Conservation (phyloP, 192 early-diverging fungal genomes). For the Backusella mclennaniae region DNA sequence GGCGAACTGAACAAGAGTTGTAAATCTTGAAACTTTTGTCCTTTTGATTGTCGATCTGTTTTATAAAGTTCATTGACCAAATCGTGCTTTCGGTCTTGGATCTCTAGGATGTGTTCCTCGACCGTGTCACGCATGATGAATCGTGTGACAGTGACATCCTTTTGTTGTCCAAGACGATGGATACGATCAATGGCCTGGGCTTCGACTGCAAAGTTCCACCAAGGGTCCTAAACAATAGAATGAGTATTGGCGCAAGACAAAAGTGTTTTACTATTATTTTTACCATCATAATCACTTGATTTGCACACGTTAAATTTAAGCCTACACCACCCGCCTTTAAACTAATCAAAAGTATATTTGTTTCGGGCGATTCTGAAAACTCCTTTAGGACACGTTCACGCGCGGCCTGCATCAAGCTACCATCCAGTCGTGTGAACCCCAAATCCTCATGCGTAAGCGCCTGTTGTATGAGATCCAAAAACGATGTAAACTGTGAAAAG, state of each 20-base stretch:
- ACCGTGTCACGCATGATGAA: conserved; percentile 43
- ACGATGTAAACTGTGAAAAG: conserved; percentile 92
- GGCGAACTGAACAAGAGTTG: conserved; percentile 42
- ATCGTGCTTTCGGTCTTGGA: conserved; percentile 50
- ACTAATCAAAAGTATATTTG: conserved; percentile 61
- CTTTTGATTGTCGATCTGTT: conserved; percentile 42
- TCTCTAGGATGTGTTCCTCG: conserved; percentile 54
- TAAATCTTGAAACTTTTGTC: conserved; percentile 45
- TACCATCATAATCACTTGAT: conserved; percentile 68
- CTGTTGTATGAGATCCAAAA: conserved; percentile 73
- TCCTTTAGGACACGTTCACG: conserved; percentile 53
- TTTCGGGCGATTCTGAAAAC: conserved; percentile 36
- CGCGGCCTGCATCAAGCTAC: conserved; percentile 59
- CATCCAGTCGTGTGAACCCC: conserved; percentile 74
- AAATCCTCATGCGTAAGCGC: conserved; percentile 56
- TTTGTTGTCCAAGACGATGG: conserved; percentile 75
- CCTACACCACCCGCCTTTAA: conserved; percentile 78
- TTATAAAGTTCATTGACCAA: conserved; percentile 50
- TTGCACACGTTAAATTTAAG: conserved; percentile 72
- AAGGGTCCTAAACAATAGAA: conserved; percentile 52
- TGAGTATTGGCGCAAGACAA: neutral
- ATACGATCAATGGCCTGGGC: conserved; percentile 83
- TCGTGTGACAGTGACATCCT: conserved; percentile 38
- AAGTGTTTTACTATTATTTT: neutral
- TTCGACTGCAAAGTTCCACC: conserved; percentile 80